phyloP scores from a whole-genome alignment of 148 eudicot species.

The Chenopodium album region DNA sequence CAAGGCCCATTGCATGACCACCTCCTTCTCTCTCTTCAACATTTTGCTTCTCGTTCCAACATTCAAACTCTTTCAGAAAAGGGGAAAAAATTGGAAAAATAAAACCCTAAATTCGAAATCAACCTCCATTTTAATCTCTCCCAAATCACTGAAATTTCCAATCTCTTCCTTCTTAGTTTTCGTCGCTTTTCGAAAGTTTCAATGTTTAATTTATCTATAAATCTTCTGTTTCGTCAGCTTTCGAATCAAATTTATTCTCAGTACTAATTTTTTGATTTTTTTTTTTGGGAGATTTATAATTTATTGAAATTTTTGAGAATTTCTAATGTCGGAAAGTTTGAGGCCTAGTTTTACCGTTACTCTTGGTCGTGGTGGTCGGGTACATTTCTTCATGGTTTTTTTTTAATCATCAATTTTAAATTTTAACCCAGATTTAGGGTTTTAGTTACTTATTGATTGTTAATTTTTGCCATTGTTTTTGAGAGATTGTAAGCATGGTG shows the following conservation, averaged over 20 bases:
- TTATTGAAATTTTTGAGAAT: not conserved
- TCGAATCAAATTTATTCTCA: not conserved
- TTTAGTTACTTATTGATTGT: not conserved
- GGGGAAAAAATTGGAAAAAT: not conserved
- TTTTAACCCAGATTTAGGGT: not conserved
- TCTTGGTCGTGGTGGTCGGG: slow-evolving; percentile 70
- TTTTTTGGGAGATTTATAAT: not conserved
- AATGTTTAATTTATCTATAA: not conserved
- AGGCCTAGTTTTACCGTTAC: slow-evolving; percentile 59
- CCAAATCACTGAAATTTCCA: not conserved
- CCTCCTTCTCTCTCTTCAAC: not conserved
- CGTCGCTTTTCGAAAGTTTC: not conserved
- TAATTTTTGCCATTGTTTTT: not conserved
- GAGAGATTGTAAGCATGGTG: not conserved
- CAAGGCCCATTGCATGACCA: not conserved
- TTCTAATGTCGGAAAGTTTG: slow-evolving; percentile 46
- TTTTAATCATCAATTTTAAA: no score
- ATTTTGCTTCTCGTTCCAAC: slow-evolving; percentile 2
- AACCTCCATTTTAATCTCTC: not conserved
- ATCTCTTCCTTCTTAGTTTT: not conserved
- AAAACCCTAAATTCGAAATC: slow-evolving; percentile 9
- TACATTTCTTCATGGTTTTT: slow-evolving; percentile 10
- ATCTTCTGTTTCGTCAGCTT: not conserved
- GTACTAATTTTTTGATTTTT: not conserved
- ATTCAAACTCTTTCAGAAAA: not conserved